Evolutionary conservation across 352 stramenopile species (phyloP).

Genomic region (Globisporangium acanthophoron): DNA sequence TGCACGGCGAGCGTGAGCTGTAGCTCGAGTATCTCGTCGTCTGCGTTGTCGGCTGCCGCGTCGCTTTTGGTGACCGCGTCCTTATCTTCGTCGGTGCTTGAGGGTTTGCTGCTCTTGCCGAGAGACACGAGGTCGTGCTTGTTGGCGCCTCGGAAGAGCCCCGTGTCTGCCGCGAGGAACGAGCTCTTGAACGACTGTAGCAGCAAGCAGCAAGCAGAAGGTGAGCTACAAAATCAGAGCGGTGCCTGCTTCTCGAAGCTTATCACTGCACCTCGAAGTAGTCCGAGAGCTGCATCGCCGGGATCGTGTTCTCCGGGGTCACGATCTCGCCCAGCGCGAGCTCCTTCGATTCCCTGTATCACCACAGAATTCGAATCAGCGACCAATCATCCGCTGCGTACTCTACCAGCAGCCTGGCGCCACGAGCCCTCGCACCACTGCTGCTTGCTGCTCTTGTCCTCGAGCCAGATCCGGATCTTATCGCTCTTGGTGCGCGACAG

Average conservation of each 20-base stretch:
- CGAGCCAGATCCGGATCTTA: constrained; percentile 1
- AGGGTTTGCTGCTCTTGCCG: not conserved
- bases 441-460: constrained; percentile 5
- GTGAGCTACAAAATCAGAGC: not conserved
- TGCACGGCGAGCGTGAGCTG: constrained; percentile 5
- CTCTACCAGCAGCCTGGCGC: no score
- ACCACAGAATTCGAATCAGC: not conserved
- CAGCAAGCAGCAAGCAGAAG: not conserved
- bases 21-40: not conserved
- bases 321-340: constrained; percentile 6
- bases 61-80: not conserved
- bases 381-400: not conserved
- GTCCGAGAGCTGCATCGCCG: constrained; percentile 7
- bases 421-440: not conserved
- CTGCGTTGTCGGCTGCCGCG: not conserved
- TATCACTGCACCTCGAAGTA: constrained; percentile 7
- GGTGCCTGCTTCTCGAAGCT: not conserved
- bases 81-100: not conserved
- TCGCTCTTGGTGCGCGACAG: not conserved
- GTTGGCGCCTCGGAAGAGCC: not conserved
- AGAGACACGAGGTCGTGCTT: constrained; percentile 4
- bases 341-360: constrained; percentile 7
- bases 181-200: constrained; percentile 8
- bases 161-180: not conserved
- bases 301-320: not conserved